Base-by-base conservation (phyloP, 2,329 filamentous ascomycete genomes). In the Didymella segeticola region DNA sequence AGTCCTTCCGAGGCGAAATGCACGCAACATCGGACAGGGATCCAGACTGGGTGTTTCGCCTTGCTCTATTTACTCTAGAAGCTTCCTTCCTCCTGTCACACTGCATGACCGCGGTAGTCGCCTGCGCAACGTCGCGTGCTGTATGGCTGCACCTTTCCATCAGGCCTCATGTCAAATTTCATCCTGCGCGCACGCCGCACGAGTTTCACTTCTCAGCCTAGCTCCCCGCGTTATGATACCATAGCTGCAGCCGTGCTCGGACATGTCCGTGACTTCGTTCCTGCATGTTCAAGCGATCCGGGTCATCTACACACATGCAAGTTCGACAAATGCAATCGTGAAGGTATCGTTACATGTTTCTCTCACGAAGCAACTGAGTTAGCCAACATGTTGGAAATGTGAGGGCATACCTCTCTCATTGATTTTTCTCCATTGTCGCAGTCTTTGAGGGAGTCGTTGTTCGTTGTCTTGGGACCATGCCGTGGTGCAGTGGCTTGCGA, bases 1-100 rank as follows among this genome's bases (percentile, higher is more conserved):
- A 64, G 53, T 26, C 52, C 47, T 62, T 57, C 63, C 66, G 63
- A 70, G 62, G 63, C 60, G 54, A 56, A 56, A 54, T 56, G 58
- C 58, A 50, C 47, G 39, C 52, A 57, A 57, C 49, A 53, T 29
- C 47, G 36, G 47, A 45, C 43, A 55, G 45, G 54, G 45, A 54
- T 43, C 61, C 58, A 56, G 39, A 55, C 11, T 52, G 61, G 58
- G 54, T 53, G 42, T 58, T 46, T 42, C 47, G 47, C 60, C 53
- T 53, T 58, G 27, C 59, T 53, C n/a, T 48, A 26, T 62, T 46
- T 25, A 52, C 47, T 45, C 59, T 61, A 62, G 62, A 52, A 46
- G 14, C 54, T 49, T 48, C 49, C 38, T 31, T 19, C 31, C 45
- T 43, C 51, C 51, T 48, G 22, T 54, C 51, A 54, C 51, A 38